Evolutionary conservation across 768 basidiomycete species (phyloP).

Genomic region (Rhizopogon rudus): DNA sequence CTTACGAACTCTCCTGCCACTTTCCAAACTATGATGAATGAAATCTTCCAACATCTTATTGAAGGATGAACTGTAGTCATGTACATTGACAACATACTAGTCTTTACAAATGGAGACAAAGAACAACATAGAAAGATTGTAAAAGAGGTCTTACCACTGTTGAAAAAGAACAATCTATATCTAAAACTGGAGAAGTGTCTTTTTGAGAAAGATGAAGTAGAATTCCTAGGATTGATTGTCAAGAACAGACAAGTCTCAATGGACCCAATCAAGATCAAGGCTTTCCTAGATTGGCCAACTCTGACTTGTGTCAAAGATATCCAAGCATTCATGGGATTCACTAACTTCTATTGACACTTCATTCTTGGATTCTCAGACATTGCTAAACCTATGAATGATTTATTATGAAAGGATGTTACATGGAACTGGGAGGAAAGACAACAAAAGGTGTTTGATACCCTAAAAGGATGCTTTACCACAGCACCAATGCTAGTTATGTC

Average conservation of each 20-base stretch:
- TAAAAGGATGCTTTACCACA: slow-evolving; percentile 25
- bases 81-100: slow-evolving; percentile 39
- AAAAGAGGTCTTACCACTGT: fast-evolving
- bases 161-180: background rate
- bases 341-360: slow-evolving; percentile 27
- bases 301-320: slow-evolving; percentile 15
- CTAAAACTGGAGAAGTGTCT: background rate
- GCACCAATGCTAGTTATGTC: slow-evolving; percentile 18
- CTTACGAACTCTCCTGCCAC: slow-evolving; percentile 31
- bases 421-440: slow-evolving; percentile 21
- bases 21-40: slow-evolving; percentile 31
- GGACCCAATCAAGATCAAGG: slow-evolving; percentile 21
- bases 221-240: too few species aligned
- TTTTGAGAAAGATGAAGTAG: too few species aligned
- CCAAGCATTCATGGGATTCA: slow-evolving; percentile 22
- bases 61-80: slow-evolving; percentile 16
- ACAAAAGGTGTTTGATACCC: slow-evolving; percentile 20
- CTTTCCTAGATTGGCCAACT: slow-evolving; percentile 24
- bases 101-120: slow-evolving; percentile 20
- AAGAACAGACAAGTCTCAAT: too few species aligned
- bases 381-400: slow-evolving; percentile 15
- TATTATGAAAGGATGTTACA: slow-evolving; percentile 9
- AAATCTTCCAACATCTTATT: slow-evolving; percentile 14
- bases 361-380: slow-evolving; percentile 24
- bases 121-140: slow-evolving; percentile 20